Percentiles rank a stretch among this genome's conserved stretches.
Conservation (phyloP, 164 flowering plant species). For the Tetrastigma voinierianum region DNA sequence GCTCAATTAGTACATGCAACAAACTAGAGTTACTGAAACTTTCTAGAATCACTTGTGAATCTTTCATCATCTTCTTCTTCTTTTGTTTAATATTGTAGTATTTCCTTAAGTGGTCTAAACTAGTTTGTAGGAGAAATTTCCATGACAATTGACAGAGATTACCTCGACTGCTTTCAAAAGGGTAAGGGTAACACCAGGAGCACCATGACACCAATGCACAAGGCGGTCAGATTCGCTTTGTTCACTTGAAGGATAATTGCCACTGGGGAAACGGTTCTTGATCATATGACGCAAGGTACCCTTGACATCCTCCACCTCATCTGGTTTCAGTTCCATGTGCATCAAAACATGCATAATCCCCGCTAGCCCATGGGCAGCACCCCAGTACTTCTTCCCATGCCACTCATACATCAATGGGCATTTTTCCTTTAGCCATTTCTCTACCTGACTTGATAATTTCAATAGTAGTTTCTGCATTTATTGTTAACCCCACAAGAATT, state of each 20-base stretch:
- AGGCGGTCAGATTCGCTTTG: slow-evolving; percentile 54
- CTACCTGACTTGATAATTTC: slow-evolving; percentile 30
- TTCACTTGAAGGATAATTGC: slow-evolving; percentile 74
- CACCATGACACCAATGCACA: slow-evolving; percentile 94
- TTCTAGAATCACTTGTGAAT: no score
- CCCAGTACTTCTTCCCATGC: slow-evolving; percentile 42
- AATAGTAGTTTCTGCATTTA: slow-evolving; percentile 22
- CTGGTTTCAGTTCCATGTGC: slow-evolving; percentile 63
- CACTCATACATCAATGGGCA: slow-evolving; percentile 43
- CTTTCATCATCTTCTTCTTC: no score
- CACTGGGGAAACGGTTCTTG: slow-evolving; percentile 62
- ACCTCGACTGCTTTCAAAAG: slow-evolving; percentile 81
- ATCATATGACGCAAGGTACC: slow-evolving; percentile 72
- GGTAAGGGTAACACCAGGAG: slow-evolving; percentile 78
- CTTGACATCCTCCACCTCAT: slow-evolving; percentile 64
- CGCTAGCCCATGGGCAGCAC: slow-evolving; percentile 78
- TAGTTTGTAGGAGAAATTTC: no score
- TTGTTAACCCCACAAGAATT: no score
- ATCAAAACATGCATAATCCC: slow-evolving; percentile 80
- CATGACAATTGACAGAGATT: slow-evolving; percentile 2
- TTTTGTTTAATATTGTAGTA: no score
- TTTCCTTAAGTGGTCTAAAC: no score
- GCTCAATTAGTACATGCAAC: no score
- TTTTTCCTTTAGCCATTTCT: slow-evolving; percentile 13
- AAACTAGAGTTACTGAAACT: no score